These are phyloP conservation scores for Dimargaris cristalligena DNA, from an alignment of 192 early-diverging fungal genomes.

Conservation along the genomic window DNA sequence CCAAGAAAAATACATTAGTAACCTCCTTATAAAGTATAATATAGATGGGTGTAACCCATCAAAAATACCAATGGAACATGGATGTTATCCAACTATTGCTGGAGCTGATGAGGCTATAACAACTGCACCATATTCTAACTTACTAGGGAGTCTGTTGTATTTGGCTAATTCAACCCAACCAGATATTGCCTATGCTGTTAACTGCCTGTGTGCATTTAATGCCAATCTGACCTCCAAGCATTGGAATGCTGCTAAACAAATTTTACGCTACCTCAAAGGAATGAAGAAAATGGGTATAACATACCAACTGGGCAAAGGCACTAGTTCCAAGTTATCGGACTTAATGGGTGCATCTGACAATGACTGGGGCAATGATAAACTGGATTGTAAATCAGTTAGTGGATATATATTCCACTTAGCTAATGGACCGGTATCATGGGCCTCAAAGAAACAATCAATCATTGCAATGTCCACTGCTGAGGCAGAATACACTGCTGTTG, in stretches of 20 bases:
- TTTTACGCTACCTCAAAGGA: not conserved
- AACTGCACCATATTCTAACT: not conserved
- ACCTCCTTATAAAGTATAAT: not conserved
- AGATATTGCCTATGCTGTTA: conserved; percentile 1
- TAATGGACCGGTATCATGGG: not conserved
- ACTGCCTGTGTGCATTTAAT: not conserved
- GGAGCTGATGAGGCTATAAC: not conserved
- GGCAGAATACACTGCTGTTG: not conserved
- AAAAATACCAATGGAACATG: conserved; percentile 22
- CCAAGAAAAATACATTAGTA: not conserved
- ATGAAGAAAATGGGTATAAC: not conserved
- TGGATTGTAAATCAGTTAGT: not conserved
- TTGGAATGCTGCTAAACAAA: not conserved
- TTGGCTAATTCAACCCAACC: not conserved
- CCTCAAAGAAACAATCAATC: not conserved
- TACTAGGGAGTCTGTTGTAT: not conserved
- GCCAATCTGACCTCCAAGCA: not conserved
- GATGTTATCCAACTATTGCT: conserved; percentile 24
- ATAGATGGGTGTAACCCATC: not conserved
- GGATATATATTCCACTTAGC: not conserved
- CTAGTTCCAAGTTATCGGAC: no score
- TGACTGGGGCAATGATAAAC: not conserved
- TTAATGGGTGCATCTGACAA: not conserved
- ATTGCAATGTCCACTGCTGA: not conserved
- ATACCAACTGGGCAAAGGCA: not conserved